Base-by-base conservation (phyloP, 345 rosid species). In the Citrus sp. region DNA sequence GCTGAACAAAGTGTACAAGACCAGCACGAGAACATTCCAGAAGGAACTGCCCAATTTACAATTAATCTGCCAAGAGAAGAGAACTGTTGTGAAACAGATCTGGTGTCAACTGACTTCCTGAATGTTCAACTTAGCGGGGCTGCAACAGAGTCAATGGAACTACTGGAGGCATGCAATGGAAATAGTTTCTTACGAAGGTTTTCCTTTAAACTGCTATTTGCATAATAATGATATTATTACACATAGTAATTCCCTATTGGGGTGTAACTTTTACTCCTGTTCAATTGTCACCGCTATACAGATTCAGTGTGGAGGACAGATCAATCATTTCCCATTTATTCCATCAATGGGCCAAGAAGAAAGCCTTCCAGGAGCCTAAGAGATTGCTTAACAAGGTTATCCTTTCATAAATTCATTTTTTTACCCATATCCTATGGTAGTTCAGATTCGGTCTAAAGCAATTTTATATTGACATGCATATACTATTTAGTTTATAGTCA, bases 301-400 rank as follows among this genome's bases (percentile, higher is more conserved):
- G 98, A 87, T 95, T 95, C 51, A 77, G 80, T 64, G 94, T 91
- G 78, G 97, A 91, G 73, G 96, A 90, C 22, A 91, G 99, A 77
- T 87, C 90, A 67, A 80, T 91, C 66, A 89, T 95, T 82, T 93
- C 99, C 56, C 99, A 95, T 83, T 68, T 95, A 79, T 95, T 95
- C 82, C 97, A 88, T 85, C 90, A 86, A 78, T 95, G 99, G 99
- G 99, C 98, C 60, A 95, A 89, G 90, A 95, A 88, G 86, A 83
- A 75, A 81, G 99, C 99, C 61, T 95, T 95, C 82, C 93, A 91
- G 74, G 91, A 90, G 19, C 97, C 98, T 21, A 91, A 83, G 87
- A 93, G 98, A 78, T 87, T 95, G 82, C 88, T 93, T 79, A 88
- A 84, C 86, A 95, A 95, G 91, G 99, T 91, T 65, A 81, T 66